Percentiles rank a stretch among this genome's conserved stretches.
phyloP scores from a whole-genome alignment of 345 rosid genomes.

The Eucalyptus brandiana region DNA sequence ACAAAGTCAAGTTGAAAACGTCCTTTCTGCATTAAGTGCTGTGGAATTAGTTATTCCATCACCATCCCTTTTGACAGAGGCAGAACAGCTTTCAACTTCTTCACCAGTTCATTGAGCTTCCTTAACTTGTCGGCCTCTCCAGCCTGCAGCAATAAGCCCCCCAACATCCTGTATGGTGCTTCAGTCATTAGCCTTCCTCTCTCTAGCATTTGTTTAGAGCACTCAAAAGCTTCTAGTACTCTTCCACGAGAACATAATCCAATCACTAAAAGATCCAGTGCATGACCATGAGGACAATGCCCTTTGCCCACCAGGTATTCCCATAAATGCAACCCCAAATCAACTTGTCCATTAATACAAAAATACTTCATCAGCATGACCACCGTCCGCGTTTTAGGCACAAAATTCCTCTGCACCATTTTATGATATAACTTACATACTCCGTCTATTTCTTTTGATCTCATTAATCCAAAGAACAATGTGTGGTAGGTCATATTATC shows the following conservation, averaged over 20 bases:
- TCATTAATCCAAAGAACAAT: conserved; percentile 59
- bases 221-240: conserved; percentile 50
- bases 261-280: conserved; percentile 63
- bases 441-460: conserved; percentile 29
- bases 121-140: conserved; percentile 25
- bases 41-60: background rate
- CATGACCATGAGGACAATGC: conserved; percentile 74
- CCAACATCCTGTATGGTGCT: conserved; percentile 36
- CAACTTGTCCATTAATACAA: conserved; percentile 37
- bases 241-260: conserved; percentile 62
- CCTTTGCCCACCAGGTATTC: conserved; percentile 54
- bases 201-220: conserved; percentile 49
- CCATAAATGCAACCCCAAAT: conserved; percentile 61
- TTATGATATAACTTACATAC: conserved; percentile 31
- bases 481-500: conserved; percentile 63
- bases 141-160: conserved; percentile 20
- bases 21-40: background rate
- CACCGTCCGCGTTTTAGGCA: conserved; percentile 56
- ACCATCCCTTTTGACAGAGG: conserved; percentile 24
- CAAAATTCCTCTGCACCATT: conserved; percentile 42
- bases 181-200: conserved; percentile 64
- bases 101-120: conserved; percentile 38
- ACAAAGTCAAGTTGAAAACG: background rate
- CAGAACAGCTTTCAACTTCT: conserved; percentile 33
- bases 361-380: conserved; percentile 82